Base-by-base conservation (phyloP, 2,329 filamentous ascomycete species). In the Fusarium secorum region DNA sequence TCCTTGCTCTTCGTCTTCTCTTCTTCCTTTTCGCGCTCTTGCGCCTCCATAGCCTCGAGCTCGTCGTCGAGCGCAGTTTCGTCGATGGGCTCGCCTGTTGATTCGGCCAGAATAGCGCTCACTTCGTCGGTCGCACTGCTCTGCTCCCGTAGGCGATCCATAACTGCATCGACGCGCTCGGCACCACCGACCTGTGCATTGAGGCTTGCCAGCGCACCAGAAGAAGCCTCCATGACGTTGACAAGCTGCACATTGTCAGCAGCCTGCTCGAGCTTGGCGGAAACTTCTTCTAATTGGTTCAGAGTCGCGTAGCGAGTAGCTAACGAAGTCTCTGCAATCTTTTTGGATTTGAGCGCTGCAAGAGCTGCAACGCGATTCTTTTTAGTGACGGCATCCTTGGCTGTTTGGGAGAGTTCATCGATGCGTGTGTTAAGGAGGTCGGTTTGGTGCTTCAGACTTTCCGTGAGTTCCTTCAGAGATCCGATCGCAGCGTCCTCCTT, bases 51-150 rank as follows among this genome's bases (percentile, higher is more conserved):
- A 7, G 86, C 90, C 72, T 92, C 91, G 49, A 98, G 86, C 82
- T 98, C 95, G 66, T 95, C 92, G 73, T 98, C 94, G 60, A 98
- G 89, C 79, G 97, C 95, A 24, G 78, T 86, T 77, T 97, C 95
- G 78, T 97, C 93, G 35, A 97, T 84, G 2, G 79, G 80, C 42
- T 75, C 78, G 18, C 81, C 83, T 17, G 82, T 85, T 10, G 77
- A 74, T 73, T 96, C 93, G 56, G 90, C 89, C 68, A 98, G 87
- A 42, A 95, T 90, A 60, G 87, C 88, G 32, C 90, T 89, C 26
- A 98, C 88, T 82, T 98, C 95, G 77, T 98, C 94, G 28, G 91
- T 90, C 74, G 91, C 89, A 55, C 83, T 87, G 89, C 96, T 96
- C 82, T 97, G 90, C 74, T 95, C 91, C 56, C 92, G 87, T 76